phyloP scores from a whole-genome alignment of 2,329 filamentous ascomycete species.

The Davidsoniella neocaledoniae region DNA sequence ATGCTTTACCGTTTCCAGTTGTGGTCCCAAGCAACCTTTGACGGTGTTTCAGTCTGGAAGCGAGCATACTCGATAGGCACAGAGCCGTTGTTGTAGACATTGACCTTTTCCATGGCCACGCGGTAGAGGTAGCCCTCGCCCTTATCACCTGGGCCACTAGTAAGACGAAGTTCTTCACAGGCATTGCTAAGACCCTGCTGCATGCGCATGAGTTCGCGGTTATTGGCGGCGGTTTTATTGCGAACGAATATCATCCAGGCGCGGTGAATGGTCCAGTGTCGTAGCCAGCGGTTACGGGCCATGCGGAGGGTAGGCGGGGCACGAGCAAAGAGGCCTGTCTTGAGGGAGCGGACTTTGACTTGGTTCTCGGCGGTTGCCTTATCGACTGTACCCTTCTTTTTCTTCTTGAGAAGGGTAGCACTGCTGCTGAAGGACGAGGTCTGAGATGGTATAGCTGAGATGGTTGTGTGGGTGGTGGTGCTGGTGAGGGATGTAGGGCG shows the following conservation, averaged over 20 bases:
- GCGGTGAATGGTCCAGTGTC: constrained; percentile 98
- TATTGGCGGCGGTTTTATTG: constrained; percentile 44
- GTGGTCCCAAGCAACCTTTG: constrained; percentile 75
- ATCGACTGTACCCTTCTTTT: constrained; percentile 16
- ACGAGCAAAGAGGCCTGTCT: constrained; percentile 31
- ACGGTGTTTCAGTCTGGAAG: constrained; percentile 68
- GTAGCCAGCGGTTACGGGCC: constrained; percentile 69
- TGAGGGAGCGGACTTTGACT: constrained; percentile 25
- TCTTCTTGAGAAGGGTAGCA: constrained; percentile 17
- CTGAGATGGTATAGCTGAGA: not conserved
- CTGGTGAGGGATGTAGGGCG: not conserved
- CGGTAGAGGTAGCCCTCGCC: constrained; percentile 63
- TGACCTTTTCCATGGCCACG: constrained; percentile 80
- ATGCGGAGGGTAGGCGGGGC: constrained; percentile 61
- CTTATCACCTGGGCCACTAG: constrained; percentile 37
- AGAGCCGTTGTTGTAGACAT: constrained; percentile 52
- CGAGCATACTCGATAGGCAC: constrained; percentile 87
- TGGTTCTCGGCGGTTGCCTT: constrained; percentile 16
- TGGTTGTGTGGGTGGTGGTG: not conserved
- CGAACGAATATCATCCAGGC: constrained; percentile 74
- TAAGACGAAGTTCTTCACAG: constrained; percentile 63
- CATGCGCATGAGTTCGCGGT: constrained; percentile 58
- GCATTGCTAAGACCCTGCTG: constrained; percentile 72
- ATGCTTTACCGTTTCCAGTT: constrained; percentile 52
- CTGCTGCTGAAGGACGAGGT: constrained; percentile 18